Evolutionary conservation across 345 rosid species (phyloP), one percentile per base, ranked within the genome.

Genomic region (Hirschfeldia incana): DNA sequence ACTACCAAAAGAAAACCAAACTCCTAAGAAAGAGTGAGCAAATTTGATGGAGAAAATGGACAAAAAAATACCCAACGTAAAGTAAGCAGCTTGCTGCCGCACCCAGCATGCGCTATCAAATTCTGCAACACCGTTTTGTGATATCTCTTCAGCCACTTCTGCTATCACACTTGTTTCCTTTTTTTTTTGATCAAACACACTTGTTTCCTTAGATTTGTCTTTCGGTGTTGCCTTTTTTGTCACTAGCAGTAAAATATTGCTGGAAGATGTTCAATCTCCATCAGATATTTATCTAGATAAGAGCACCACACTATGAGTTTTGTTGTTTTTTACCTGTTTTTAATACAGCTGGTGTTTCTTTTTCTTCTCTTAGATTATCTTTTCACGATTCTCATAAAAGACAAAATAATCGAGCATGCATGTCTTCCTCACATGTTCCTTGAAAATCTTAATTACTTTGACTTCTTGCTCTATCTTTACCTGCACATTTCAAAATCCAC

Each of bases 381-480:
- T 21, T 21, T 21, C 21, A 21, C 21, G 21, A 21, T 21, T 21
- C 21, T 21, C 21, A 21, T 21, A 21, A 21, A 21, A 21, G 21
- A 21, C 21, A 21, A 21, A 21, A 21, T 89, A 91, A 67, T 86
- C 89, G 1, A 89, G 85, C 57, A 89, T 85, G 79, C 83, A 81
- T 4, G 89, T 87, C 78, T 81, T 84, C 69, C 87, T 82, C 5
- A 81, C 77, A 13, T 87, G 86, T 15, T 66, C 73, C 87, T 85
- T 89, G 49, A 87, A 89, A 63, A 86, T 75, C 74, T 87, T 85
- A 65, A 89, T 34, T 33, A 89, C 80, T 76, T 87, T 75, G 64
- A 62, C 53, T 13, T 87, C 91, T 76, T 87, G 85, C 74, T 87
- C 87, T n/a, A 86, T 68, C 60, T 84, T 85, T 26, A 87, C 93